A percentile compares a stretch with the other conserved stretches of the same genome.
These are phyloP conservation scores for Aspergillus tamarii DNA, from an alignment of 2,329 filamentous ascomycete genomes.

Conservation along the genomic window DNA sequence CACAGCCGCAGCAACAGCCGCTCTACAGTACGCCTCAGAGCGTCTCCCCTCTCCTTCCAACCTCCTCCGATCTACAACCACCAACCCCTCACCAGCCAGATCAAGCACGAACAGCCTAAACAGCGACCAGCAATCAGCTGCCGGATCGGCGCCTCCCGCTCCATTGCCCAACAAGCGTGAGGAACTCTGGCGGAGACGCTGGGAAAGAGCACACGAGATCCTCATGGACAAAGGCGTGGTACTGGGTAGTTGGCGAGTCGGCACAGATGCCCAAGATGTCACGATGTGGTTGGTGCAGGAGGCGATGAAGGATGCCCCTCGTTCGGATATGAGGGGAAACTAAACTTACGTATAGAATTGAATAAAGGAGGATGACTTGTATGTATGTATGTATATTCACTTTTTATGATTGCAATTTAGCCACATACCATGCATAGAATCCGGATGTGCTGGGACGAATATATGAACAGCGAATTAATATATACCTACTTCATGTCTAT, in stretches of 20 bases:
- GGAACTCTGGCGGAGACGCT: conserved; percentile 53
- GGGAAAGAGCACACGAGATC: conserved; percentile 49
- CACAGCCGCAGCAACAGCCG: conserved; percentile 22
- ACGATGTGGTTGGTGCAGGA: conserved; percentile 48
- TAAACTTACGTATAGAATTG: background rate
- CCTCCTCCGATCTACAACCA: conserved; percentile 25
- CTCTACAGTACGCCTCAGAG: conserved; percentile 36
- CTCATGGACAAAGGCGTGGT: conserved; percentile 47
- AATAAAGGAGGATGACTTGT: background rate
- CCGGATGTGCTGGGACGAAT: background rate
- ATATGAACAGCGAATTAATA: background rate
- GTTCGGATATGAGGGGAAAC: background rate
- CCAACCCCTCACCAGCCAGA: conserved; percentile 26
- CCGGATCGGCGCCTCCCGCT: conserved; percentile 17
- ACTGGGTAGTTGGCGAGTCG: conserved; percentile 50
- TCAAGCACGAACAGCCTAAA: conserved; percentile 21
- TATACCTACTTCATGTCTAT: background rate
- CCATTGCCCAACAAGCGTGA: conserved; percentile 51
- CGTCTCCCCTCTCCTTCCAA: conserved; percentile 26
- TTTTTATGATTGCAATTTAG: background rate
- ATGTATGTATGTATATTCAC: conserved; percentile 1
- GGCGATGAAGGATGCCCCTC: conserved; percentile 33
- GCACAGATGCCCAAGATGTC: conserved; percentile 49
- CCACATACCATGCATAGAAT: background rate
- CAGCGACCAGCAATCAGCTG: conserved; percentile 21